Conservation (phyloP, 257 asterid genomes). For the Solanum bukasovii region DNA sequence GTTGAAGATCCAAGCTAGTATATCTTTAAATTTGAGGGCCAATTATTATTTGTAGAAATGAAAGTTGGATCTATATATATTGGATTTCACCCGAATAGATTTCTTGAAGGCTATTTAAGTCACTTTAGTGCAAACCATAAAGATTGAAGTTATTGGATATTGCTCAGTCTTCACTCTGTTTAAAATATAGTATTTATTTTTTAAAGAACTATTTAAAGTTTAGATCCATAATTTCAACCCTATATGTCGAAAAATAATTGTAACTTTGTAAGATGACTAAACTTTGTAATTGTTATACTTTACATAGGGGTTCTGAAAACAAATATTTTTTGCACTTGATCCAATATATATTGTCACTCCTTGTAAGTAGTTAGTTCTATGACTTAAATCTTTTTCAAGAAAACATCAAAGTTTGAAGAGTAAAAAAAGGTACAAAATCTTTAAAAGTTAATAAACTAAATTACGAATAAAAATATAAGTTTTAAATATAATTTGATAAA, state of each 20-base stretch:
- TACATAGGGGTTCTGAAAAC: not conserved
- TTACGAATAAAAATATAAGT: not conserved
- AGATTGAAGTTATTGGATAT: too few relatives aligned
- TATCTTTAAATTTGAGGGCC: not conserved
- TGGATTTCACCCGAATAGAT: too few relatives aligned
- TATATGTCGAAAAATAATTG: too few relatives aligned
- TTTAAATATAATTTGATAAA: not conserved
- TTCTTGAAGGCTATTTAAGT: too few relatives aligned
- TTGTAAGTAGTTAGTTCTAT: not conserved
- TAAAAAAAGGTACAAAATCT: not conserved
- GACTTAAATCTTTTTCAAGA: not conserved
- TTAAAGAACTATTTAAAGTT: too few relatives aligned
- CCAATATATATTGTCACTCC: too few relatives aligned
- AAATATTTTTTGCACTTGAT: not conserved
- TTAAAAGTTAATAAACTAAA: not conserved
- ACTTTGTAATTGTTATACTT: not conserved
- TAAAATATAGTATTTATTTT: too few relatives aligned
- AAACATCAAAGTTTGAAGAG: not conserved
- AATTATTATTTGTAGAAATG: not conserved
- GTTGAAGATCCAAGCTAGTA: not conserved
- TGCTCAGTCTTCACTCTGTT: too few relatives aligned
- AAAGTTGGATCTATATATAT: too few relatives aligned
- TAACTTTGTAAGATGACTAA: not conserved
- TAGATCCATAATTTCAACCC: too few relatives aligned
- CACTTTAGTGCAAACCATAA: too few relatives aligned